Base-by-base conservation (phyloP, 805 yeast genomes). In the Lachancea mirantina region DNA sequence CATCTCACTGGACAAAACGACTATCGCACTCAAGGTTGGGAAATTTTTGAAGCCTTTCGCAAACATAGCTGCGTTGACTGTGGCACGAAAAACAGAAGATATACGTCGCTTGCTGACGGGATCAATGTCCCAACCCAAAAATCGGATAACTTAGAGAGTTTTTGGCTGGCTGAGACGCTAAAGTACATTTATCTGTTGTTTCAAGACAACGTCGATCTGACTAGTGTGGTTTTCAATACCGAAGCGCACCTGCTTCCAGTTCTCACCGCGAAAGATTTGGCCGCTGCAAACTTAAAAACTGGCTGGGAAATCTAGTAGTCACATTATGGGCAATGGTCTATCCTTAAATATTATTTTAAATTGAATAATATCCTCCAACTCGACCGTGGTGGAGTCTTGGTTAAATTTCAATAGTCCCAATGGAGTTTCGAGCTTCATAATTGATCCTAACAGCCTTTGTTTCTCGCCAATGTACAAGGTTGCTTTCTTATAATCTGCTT, bases 171-270 rank as follows among this genome's bases (percentile, higher is more conserved):
- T 2, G 96, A 88, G 56, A 88, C 96, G 3, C 68, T 88, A 52
- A 88, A 88, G 58, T 88, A 87, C 58, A 64, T 87, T 24, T 84
- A 84, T 49, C 59, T 84, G 36, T 62, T 85, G 41, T 85, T 85
- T 59, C 92, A 83, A 43, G 82, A 76, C 38, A 67, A 74, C 35
- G 59, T 82, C 42, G 85, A 88, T 19, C 62, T 87, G 45, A 73
- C 72, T 28, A 61, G 76, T 37, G 70, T 77, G 34, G 85, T 88
- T 5, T 84, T 84, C 66, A 88, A 84, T 61, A 85, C 96, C 2
- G 96, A 87, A 52, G 96, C 94, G 0, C 96, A 87, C 55, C 92
- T 95, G 22, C 74, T 87, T 59, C 96, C 96, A n/a, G 68, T 64
- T 23, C 72, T 84, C 38, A 30, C 42, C 14, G 25, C 19, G 5